A percentile compares a stretch with the other conserved stretches of the same genome.
Evolutionary conservation across 805 yeast genomes (phyloP).

Genomic region (Pichia californica): DNA sequence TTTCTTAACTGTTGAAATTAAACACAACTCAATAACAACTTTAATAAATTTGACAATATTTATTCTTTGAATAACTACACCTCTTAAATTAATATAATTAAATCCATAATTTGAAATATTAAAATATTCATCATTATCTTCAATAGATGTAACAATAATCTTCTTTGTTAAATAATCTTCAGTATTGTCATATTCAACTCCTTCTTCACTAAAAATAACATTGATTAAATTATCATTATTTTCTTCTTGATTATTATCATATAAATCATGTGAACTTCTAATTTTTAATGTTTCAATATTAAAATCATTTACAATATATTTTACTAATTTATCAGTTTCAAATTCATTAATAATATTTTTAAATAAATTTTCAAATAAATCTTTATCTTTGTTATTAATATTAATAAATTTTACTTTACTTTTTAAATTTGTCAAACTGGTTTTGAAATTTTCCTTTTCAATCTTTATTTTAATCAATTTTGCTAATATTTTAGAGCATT

Average conservation of each 20-base stretch:
- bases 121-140: conserved; percentile 4
- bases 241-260: no score
- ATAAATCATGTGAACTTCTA: no score
- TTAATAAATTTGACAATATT: neutral
- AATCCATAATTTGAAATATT: conserved; percentile 6
- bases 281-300: no score
- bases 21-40: neutral
- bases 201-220: neutral
- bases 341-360: no score
- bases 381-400: neutral
- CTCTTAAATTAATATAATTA: neutral
- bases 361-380: no score
- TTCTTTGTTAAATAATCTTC: neutral
- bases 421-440: neutral
- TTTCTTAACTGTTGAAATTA: neutral
- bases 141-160: neutral
- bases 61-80: conserved; percentile 1
- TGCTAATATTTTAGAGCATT: neutral
- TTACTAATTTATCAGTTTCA: no score
- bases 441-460: neutral
- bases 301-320: neutral
- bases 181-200: neutral
- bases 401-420: neutral
- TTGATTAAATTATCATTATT: neutral
- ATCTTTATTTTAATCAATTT: neutral